These are phyloP conservation scores for Ascochyta koolunga DNA, from an alignment of 2,329 filamentous ascomycete species.

Conservation along the genomic window DNA sequence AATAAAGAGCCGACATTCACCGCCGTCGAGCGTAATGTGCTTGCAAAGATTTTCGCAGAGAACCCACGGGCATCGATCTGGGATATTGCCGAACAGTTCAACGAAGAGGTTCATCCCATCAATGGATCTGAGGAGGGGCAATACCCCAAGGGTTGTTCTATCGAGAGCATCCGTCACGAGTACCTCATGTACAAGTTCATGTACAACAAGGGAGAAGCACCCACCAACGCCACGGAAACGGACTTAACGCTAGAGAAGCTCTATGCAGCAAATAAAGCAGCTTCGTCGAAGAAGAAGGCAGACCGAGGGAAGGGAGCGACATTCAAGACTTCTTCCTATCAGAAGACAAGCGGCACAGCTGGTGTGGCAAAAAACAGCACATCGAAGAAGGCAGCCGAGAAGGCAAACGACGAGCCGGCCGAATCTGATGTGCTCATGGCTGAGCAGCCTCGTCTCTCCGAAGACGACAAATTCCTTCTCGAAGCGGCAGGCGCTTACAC, in stretches of 20 bases:
- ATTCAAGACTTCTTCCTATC: neutral
- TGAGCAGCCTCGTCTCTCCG: too few relatives aligned
- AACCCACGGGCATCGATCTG: constrained; percentile 30
- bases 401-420: too few relatives aligned
- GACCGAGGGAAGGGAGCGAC: neutral
- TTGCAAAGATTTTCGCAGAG: constrained; percentile 21
- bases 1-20: constrained; percentile 22
- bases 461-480: too few relatives aligned
- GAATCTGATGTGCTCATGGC: too few relatives aligned
- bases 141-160: constrained; percentile 27
- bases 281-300: neutral
- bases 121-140: constrained; percentile 14
- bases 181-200: constrained; percentile 29
- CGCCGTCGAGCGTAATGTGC: constrained; percentile 27
- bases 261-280: neutral
- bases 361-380: neutral
- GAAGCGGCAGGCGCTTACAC: too few relatives aligned
- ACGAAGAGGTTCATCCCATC: constrained; percentile 5
- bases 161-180: constrained; percentile 35
- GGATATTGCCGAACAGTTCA: constrained; percentile 34
- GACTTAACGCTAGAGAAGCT: neutral
- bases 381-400: neutral
- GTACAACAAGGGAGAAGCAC: constrained; percentile 28
- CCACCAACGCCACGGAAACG: neutral
- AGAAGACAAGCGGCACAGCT: neutral